Evolutionary conservation across 352 stramenopile species (phyloP).

Genomic region (Globisporangium cederbergense): DNA sequence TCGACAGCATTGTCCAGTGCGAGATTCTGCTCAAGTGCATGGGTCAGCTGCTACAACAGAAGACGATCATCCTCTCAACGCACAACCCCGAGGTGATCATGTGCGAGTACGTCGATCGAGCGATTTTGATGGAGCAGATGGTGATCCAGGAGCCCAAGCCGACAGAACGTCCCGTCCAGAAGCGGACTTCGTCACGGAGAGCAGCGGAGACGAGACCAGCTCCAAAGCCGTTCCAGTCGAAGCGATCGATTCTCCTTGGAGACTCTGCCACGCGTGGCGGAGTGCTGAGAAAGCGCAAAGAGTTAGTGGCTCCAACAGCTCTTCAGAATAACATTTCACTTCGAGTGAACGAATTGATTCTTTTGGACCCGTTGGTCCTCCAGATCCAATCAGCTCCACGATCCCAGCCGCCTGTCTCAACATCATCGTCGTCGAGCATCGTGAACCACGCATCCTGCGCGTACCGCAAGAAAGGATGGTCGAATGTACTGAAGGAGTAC

Average conservation of each 20-base stretch:
- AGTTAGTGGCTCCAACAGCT: background rate
- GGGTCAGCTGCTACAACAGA: slow-evolving; percentile 41
- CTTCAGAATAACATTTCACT: background rate
- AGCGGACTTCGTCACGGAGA: slow-evolving; percentile 11
- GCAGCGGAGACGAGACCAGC: slow-evolving; percentile 1
- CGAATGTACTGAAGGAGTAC: slow-evolving; percentile 28
- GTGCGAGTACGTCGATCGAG: slow-evolving; percentile 40
- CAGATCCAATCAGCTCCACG: slow-evolving; percentile 20
- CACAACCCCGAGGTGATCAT: slow-evolving; percentile 51
- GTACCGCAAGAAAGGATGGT: slow-evolving; percentile 17
- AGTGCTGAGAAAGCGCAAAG: background rate
- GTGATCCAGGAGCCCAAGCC: slow-evolving; percentile 24
- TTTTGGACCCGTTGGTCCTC: slow-evolving; percentile 21
- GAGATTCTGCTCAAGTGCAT: slow-evolving; percentile 60
- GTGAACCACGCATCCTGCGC: slow-evolving; percentile 14
- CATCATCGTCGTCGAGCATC: slow-evolving; percentile 3
- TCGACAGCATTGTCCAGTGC: slow-evolving; percentile 58
- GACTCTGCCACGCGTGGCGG: slow-evolving; percentile 7
- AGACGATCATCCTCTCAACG: slow-evolving; percentile 50
- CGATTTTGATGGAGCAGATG: slow-evolving; percentile 31
- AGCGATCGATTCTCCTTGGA: slow-evolving; percentile 11
- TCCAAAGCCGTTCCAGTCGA: slow-evolving; percentile 8
- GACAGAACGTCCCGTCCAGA: slow-evolving; percentile 21
- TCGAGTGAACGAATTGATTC: slow-evolving; percentile 18
- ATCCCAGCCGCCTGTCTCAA: background rate